A percentile compares a stretch with the other conserved stretches of the same genome.
Conservation (phyloP, 1,284 basidiomycete species). For the Takashimella tepidaria region DNA sequence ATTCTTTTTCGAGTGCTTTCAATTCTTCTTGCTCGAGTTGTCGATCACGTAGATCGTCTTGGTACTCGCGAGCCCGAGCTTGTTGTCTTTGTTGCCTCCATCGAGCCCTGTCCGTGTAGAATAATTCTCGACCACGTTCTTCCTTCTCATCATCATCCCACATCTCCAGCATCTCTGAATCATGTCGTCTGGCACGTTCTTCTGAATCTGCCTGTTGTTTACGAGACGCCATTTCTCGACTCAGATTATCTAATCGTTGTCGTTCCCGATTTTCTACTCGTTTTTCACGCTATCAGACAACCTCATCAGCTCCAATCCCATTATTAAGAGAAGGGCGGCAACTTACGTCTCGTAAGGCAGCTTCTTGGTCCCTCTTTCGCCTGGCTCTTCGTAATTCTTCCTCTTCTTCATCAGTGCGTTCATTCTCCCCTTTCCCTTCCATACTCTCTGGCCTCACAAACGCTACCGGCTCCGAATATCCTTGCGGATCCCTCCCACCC, state of each 20-base stretch:
- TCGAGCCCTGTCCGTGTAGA: slow-evolving; percentile 72
- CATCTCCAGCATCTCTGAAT: slow-evolving; percentile 64
- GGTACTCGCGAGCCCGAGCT: slow-evolving; percentile 65
- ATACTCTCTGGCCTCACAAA: slow-evolving; percentile 68
- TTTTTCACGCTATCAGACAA: slow-evolving; percentile 47
- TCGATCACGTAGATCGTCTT: slow-evolving; percentile 74
- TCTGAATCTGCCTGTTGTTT: slow-evolving; percentile 67
- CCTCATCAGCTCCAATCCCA: not conserved
- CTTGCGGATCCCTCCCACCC: slow-evolving; percentile 58
- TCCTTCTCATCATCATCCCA: slow-evolving; percentile 91
- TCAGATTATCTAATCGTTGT: slow-evolving; percentile 64
- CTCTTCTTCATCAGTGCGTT: slow-evolving; percentile 77
- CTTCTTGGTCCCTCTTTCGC: slow-evolving; percentile 67
- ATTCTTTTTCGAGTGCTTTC: slow-evolving; percentile 74
- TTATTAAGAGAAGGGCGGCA: too few species aligned
- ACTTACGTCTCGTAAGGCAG: slow-evolving; percentile 76
- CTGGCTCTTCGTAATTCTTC: slow-evolving; percentile 70
- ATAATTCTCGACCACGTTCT: slow-evolving; percentile 55
- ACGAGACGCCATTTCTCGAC: slow-evolving; percentile 67
- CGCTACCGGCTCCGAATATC: slow-evolving; percentile 67
- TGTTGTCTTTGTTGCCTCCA: slow-evolving; percentile 69
- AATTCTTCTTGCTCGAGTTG: slow-evolving; percentile 74
- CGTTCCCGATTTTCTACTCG: slow-evolving; percentile 75
- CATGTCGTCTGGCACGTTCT: slow-evolving; percentile 64
- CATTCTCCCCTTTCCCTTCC: slow-evolving; percentile 42